Percentiles rank a stretch among this genome's conserved stretches.
These are phyloP conservation scores for Crithidia brevicula DNA, from an alignment of 208 protist species.

Conservation along the genomic window DNA sequence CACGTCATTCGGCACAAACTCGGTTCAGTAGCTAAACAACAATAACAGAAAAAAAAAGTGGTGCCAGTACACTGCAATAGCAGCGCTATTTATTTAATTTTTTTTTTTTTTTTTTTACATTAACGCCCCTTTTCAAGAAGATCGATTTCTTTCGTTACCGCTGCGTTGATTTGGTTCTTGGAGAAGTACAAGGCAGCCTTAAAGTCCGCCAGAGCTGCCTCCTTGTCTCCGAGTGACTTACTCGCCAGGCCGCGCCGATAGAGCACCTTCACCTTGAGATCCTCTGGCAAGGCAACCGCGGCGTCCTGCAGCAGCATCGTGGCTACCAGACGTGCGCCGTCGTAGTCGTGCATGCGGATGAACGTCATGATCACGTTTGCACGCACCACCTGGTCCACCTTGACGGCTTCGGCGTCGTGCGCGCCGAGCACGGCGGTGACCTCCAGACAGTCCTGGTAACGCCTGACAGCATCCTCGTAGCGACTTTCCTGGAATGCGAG, in stretches of 20 bases:
- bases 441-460: slow-evolving; percentile 81
- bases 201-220: slow-evolving; percentile 75
- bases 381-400: slow-evolving; percentile 59
- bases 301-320: slow-evolving; percentile 81
- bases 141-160: slow-evolving; percentile 55
- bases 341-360: slow-evolving; percentile 68
- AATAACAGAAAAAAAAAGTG: neutral
- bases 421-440: slow-evolving; percentile 55
- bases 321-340: slow-evolving; percentile 68
- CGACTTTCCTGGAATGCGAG: slow-evolving; percentile 59
- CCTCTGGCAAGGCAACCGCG: slow-evolving; percentile 25
- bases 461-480: slow-evolving; percentile 64
- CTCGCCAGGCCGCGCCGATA: slow-evolving; percentile 77
- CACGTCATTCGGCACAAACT: no score
- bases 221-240: slow-evolving; percentile 54
- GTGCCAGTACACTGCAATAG: neutral
- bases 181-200: slow-evolving; percentile 69
- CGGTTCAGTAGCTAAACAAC: no score
- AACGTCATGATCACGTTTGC: slow-evolving; percentile 77
- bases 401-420: slow-evolving; percentile 49
- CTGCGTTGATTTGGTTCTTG: slow-evolving; percentile 45
- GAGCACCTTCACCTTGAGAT: slow-evolving; percentile 81
- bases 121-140: slow-evolving; percentile 24
- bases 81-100: neutral
- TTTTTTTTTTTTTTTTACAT: neutral